phyloP scores from a whole-genome alignment of 2,329 filamentous ascomycete genomes.

The Daldinia sp. region DNA sequence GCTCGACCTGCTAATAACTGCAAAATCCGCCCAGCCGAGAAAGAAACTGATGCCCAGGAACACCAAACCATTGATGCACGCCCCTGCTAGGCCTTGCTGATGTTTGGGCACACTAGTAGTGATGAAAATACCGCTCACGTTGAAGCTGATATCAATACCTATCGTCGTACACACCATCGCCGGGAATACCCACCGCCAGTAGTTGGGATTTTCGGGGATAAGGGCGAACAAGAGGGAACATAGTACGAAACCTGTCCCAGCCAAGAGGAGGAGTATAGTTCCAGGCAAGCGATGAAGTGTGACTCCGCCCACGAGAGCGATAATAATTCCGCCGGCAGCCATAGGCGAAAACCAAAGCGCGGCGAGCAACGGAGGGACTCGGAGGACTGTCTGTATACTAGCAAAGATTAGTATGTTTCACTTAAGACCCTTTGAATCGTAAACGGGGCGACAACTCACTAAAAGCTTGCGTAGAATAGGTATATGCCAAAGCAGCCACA shows the following conservation, averaged over 20 bases:
- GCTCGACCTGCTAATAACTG: conserved; percentile 57
- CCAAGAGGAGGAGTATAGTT: conserved; percentile 69
- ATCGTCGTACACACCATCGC: conserved; percentile 75
- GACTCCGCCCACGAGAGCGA: conserved; percentile 70
- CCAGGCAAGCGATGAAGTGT: conserved; percentile 73
- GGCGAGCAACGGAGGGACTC: conserved; percentile 67
- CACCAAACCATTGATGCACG: conserved; percentile 74
- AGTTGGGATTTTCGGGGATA: conserved; percentile 65
- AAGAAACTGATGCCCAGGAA: conserved; percentile 76
- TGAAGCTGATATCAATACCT: conserved; percentile 79
- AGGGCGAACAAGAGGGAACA: conserved; percentile 71
- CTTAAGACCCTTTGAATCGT: not conserved
- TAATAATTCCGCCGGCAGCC: conserved; percentile 72
- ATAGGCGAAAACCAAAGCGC: conserved; percentile 76
- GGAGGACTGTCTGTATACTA: conserved; percentile 70
- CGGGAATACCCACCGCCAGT: conserved; percentile 81
- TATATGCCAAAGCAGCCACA: conserved; percentile 77
- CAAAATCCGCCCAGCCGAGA: conserved; percentile 73
- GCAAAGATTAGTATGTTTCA: conserved; percentile 29
- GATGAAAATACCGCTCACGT: conserved; percentile 79
- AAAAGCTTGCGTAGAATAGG: conserved; percentile 71
- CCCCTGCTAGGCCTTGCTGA: conserved; percentile 77
- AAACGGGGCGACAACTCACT: conserved; percentile 22
- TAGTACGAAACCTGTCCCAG: conserved; percentile 67
- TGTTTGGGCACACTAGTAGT: conserved; percentile 74